A percentile compares a stretch with the other conserved stretches of the same genome.
These are phyloP conservation scores for Lodderomyces metapsilosis DNA, from an alignment of 1,139 yeast species.

Conservation along the genomic window DNA sequence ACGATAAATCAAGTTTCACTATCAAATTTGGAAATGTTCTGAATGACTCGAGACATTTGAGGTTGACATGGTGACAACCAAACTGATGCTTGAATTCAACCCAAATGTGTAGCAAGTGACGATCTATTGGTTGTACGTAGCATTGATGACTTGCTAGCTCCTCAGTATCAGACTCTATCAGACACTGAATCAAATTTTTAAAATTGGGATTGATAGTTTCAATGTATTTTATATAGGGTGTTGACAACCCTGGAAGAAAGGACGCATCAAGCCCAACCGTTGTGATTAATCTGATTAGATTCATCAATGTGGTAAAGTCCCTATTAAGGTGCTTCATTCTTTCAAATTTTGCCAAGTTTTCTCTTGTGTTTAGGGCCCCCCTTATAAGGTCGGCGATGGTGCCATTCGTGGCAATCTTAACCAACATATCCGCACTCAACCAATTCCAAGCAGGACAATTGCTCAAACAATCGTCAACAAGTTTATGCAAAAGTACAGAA, in stretches of 20 bases:
- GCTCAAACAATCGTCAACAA: slow-evolving; percentile 7
- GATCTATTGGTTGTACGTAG: slow-evolving; percentile 17
- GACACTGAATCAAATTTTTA: slow-evolving; percentile 16
- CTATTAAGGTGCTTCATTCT: slow-evolving; percentile 9
- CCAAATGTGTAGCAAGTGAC: slow-evolving; percentile 17
- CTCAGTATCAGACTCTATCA: slow-evolving; percentile 6
- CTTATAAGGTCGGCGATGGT: neutral
- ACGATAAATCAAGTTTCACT: slow-evolving; percentile 12
- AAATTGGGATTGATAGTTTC: slow-evolving; percentile 15
- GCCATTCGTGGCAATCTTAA: slow-evolving; percentile 3
- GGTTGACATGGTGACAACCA: slow-evolving; percentile 15
- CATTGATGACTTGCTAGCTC: slow-evolving; percentile 7
- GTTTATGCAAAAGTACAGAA: slow-evolving; percentile 3
- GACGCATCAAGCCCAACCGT: slow-evolving; percentile 4
- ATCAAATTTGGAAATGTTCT: slow-evolving; percentile 12
- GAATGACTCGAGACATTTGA: slow-evolving; percentile 13
- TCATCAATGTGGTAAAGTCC: slow-evolving; percentile 15
- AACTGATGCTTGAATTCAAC: slow-evolving; percentile 7
- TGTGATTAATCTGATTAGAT: slow-evolving; percentile 10
- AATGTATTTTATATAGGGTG: slow-evolving; percentile 14
- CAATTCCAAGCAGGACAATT: slow-evolving; percentile 6
- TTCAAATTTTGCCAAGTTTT: slow-evolving; percentile 7
- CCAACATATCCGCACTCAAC: slow-evolving; percentile 9
- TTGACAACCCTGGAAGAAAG: slow-evolving; percentile 8
- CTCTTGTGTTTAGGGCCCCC: slow-evolving; percentile 5